Evolutionary conservation across 73 alveolate species (phyloP).

Genomic region (Tetrahymena elliotti): DNA sequence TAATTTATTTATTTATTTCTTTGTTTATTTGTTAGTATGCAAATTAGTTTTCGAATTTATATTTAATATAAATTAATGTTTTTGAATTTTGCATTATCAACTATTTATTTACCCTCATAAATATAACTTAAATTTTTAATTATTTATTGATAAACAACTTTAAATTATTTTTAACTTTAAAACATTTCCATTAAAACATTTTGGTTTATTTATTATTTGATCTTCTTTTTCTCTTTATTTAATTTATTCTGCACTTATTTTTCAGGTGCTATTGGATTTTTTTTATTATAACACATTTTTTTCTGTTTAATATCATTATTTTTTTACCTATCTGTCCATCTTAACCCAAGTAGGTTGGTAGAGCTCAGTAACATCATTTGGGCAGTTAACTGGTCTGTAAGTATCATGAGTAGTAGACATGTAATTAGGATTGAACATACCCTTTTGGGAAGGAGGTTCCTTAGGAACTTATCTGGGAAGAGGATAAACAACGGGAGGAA

Average conservation of each 20-base stretch:
- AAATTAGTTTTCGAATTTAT: neutral
- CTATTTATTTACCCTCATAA: neutral
- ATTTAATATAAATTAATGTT: neutral
- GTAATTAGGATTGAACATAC: constrained; percentile 52
- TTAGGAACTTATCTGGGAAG: constrained; percentile 38
- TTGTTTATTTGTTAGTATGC: neutral
- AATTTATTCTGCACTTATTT: neutral
- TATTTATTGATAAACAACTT: neutral
- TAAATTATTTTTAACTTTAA: neutral
- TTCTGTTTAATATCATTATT: neutral
- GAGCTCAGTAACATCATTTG: constrained; percentile 59
- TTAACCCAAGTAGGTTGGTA: constrained; percentile 90
- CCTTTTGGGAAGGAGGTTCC: constrained; percentile 38
- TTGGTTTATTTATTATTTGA: neutral
- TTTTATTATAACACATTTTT: no score
- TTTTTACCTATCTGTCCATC: constrained; percentile 63
- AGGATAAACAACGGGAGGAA: constrained; percentile 34
- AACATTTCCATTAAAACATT: neutral
- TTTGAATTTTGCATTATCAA: neutral
- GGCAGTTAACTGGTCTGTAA: constrained; percentile 33
- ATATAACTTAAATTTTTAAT: neutral
- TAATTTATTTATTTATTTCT: no score
- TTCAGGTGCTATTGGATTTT: neutral
- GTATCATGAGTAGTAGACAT: constrained; percentile 43
- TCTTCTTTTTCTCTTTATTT: neutral